phyloP scores from a whole-genome alignment of 805 yeast species.

The Metschnikowia continentalis region DNA sequence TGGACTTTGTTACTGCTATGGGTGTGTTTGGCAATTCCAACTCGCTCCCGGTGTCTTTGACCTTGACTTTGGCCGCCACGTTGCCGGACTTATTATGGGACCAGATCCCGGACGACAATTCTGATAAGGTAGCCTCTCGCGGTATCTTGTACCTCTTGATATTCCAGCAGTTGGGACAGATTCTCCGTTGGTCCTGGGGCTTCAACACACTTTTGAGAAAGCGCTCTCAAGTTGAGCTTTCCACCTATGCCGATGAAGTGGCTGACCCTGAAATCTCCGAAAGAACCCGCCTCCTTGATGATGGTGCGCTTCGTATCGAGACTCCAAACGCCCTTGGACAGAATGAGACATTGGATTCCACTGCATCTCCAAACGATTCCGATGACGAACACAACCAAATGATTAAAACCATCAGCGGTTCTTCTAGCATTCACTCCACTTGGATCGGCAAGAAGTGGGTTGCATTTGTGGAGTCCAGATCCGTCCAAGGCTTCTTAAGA shows the following conservation, averaged over 20 bases:
- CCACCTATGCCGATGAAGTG: constrained; percentile 3
- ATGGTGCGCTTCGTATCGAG: constrained; percentile 6
- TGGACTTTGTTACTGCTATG: constrained; percentile 94
- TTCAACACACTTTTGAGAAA: constrained; percentile 63
- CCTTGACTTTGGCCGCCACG: constrained; percentile 72
- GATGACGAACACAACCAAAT: not conserved
- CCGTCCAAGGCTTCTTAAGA: constrained; percentile 24
- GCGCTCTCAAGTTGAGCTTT: constrained; percentile 37
- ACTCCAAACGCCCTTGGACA: constrained; percentile 1
- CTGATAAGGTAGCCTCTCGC: constrained; percentile 71
- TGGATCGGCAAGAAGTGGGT: constrained; percentile 3
- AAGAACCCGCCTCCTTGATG: constrained; percentile 2
- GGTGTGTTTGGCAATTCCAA: constrained; percentile 95
- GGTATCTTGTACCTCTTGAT: constrained; percentile 71
- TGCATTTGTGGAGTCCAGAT: constrained; percentile 7
- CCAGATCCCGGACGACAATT: constrained; percentile 58
- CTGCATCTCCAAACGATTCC: not conserved
- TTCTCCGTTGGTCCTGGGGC: constrained; percentile 86
- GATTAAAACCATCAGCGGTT: not conserved
- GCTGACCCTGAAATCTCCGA: not conserved
- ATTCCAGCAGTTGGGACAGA: constrained; percentile 80
- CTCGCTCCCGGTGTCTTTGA: constrained; percentile 88
- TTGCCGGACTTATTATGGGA: constrained; percentile 76
- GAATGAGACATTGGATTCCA: not conserved
- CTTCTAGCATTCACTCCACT: not conserved